Evolutionary conservation across 257 asterid genomes (phyloP).

Genomic region (Knoxia roxburghii): DNA sequence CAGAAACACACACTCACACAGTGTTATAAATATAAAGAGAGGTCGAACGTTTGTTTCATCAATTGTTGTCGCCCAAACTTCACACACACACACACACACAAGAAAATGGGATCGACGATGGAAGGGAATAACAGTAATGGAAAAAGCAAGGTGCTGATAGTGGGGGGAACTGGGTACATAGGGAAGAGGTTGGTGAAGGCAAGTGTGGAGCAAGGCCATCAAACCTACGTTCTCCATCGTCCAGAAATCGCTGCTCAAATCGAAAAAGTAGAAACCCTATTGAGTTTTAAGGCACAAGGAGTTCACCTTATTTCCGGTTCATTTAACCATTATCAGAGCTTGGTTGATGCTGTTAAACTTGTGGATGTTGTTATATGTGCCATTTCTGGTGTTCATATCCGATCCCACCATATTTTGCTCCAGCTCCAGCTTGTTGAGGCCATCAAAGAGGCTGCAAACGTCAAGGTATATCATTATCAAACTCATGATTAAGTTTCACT

Average conservation of each 20-base stretch:
- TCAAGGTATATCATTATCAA: conserved; percentile 16
- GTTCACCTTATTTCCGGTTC: conserved; percentile 21
- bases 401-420: conserved; percentile 24
- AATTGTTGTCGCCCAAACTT: background rate
- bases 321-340: conserved; percentile 17
- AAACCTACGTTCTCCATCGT: conserved; percentile 19
- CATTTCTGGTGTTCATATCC: conserved; percentile 26
- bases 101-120: background rate
- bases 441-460: conserved; percentile 27
- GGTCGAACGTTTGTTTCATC: too few relatives aligned
- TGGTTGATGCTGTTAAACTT: conserved; percentile 22
- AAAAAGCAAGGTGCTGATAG: conserved; percentile 19
- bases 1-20: too few relatives aligned
- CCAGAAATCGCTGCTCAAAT: conserved; percentile 21
- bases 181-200: conserved; percentile 25
- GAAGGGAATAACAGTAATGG: background rate
- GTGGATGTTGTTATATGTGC: conserved; percentile 25
- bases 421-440: conserved; percentile 27
- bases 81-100: background rate
- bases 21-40: too few relatives aligned
- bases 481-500: too few relatives aligned
- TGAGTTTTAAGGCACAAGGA: conserved; percentile 21
- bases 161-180: conserved; percentile 23
- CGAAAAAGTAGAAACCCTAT: conserved; percentile 17
- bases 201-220: conserved; percentile 20